Conservation (phyloP, 768 basidiomycete genomes). For the Gautieria morchelliformis region DNA sequence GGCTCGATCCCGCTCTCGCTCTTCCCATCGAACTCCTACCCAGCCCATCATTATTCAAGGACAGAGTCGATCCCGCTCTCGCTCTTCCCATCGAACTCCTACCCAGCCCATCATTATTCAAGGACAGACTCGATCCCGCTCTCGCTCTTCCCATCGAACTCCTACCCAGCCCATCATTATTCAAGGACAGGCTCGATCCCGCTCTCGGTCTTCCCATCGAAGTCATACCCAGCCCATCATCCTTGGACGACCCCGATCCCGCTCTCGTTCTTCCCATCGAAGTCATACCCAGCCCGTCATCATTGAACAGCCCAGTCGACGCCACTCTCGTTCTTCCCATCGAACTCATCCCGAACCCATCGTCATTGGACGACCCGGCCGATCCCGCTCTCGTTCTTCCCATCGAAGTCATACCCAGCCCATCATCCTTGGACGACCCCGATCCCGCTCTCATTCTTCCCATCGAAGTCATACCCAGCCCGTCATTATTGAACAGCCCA, state of each 20-base stretch:
- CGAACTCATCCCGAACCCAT: not conserved
- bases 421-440: not conserved
- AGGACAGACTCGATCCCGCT: not conserved
- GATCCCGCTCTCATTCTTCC: not conserved
- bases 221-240: not conserved
- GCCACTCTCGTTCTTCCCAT: no score
- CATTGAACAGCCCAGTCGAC: not conserved
- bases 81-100: no score
- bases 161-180: no score
- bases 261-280: not conserved
- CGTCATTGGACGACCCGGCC: not conserved
- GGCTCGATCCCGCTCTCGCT: no score
- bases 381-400: not conserved
- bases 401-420: not conserved
- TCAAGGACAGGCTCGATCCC: no score
- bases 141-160: no score
- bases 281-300: not conserved
- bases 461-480: not conserved
- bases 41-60: no score
- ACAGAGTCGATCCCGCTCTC: no score
- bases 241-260: not conserved
- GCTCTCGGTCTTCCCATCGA: not conserved
- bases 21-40: no score
- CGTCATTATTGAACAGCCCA: not conserved
- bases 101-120: not conserved